Base-by-base conservation (phyloP, 345 rosid genomes). In the Noccaea bulbosa region DNA sequence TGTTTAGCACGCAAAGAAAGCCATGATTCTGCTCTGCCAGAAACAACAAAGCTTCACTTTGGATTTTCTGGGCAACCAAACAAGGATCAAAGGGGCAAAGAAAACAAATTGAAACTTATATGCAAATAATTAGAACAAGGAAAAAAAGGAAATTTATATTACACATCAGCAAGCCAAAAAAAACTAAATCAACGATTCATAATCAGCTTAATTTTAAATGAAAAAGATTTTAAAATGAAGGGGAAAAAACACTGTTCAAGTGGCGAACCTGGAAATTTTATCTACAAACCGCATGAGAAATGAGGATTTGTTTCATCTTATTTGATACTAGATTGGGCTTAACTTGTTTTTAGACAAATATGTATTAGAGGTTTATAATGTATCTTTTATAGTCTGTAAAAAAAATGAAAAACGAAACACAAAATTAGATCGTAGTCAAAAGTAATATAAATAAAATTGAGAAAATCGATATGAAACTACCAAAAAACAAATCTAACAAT, bases 11-110 rank as follows among this genome's bases (percentile, higher is more conserved):
- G 57, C 51, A 67, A 74, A 60, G 73, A 52, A 61, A 67, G 69
- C 64, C 63, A 74, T 61, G 58, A 74, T 24, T 52, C 44, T 67
- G 20, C 63, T 73, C 41, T 73, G 49, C 37, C 62, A 67, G 35
- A 60, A 62, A 67, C 63, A 67, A 61, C 55, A 68, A 52, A 61
- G 56, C 44, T 64, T 69, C 40, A 8, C 37, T 47, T 56, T 47
- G 37, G 37, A 57, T 39, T 69, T 76, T 69, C 79, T 70, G 76
- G 71, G 79, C 76, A 64, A 70, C 79, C 76, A 76, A 76, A 70
- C 75, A 57, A 57, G 41, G 67, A 76, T 70, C 67, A 68, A 34
- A 35, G 15, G 50, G 69, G 15, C 37, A 60, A 60, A 20, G 0
- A 11, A 12, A 20, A 8, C 8, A 32, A 56, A 12, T 7, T 3